Conservation (phyloP, 2,329 filamentous ascomycete genomes). For the Venturiaceae sp. region DNA sequence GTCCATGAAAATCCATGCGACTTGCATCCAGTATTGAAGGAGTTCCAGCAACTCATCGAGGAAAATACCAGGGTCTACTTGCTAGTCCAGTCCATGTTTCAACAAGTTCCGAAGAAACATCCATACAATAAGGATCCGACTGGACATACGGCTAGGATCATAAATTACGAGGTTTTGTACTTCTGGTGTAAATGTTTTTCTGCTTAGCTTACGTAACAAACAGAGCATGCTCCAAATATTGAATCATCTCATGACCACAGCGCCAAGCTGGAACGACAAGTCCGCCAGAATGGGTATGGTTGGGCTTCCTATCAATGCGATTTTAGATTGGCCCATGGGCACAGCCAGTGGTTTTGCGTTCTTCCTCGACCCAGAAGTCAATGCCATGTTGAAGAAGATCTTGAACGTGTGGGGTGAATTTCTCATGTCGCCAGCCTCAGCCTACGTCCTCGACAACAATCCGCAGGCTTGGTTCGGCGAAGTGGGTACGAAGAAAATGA, state of each 20-base stretch:
- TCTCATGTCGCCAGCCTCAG: constrained; percentile 21
- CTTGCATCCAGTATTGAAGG: constrained; percentile 50
- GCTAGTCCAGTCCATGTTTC: constrained; percentile 59
- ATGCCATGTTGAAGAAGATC: constrained; percentile 40
- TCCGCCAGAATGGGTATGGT: constrained; percentile 32
- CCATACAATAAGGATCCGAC: constrained; percentile 54
- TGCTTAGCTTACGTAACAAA: background rate
- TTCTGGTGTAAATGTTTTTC: constrained; percentile 40
- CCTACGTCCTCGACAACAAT: constrained; percentile 25
- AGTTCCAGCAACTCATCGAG: constrained; percentile 60
- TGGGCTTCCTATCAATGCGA: constrained; percentile 46
- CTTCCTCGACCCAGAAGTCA: constrained; percentile 44
- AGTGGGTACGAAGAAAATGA: background rate
- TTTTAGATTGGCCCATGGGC: constrained; percentile 51
- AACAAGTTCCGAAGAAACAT: constrained; percentile 51
- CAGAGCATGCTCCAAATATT: constrained; percentile 52
- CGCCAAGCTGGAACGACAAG: constrained; percentile 31
- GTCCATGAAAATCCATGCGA: constrained; percentile 41
- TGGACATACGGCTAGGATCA: too few relatives aligned
- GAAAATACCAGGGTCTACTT: constrained; percentile 53
- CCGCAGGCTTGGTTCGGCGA: constrained; percentile 30
- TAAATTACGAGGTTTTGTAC: too few relatives aligned
- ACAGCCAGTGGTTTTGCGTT: constrained; percentile 44
- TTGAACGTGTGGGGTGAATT: constrained; percentile 39
- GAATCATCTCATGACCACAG: constrained; percentile 42